Evolutionary conservation across 768 basidiomycete genomes (phyloP).

Genomic region (Cystoderma amianthinum): DNA sequence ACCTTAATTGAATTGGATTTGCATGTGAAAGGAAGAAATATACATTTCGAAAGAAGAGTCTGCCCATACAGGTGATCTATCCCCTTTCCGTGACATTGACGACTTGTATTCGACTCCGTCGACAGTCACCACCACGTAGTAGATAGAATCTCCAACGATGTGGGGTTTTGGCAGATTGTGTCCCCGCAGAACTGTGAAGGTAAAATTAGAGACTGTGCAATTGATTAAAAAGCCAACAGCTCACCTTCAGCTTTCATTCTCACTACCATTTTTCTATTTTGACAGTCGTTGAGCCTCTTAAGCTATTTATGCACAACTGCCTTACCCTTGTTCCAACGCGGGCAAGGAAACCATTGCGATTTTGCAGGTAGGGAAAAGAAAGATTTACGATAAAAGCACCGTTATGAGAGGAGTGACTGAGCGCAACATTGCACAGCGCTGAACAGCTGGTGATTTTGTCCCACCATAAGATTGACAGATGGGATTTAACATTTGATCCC

Average conservation of each 20-base stretch:
- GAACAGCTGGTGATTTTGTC: no score
- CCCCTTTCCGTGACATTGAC: not conserved
- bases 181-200: not conserved
- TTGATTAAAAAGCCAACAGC: not conserved
- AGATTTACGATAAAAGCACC: not conserved
- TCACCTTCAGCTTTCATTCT: not conserved
- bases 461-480: not conserved
- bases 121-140: not conserved
- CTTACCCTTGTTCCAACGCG: not conserved
- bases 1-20: no score
- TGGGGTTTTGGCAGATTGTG: not conserved
- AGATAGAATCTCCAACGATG: not conserved
- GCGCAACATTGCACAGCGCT: not conserved
- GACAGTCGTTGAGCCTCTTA: not conserved
- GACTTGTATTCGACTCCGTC: not conserved
- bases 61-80: not conserved
- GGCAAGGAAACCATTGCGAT: not conserved
- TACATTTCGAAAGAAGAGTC: not conserved
- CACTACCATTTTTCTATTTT: not conserved
- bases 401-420: not conserved
- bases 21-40: no score
- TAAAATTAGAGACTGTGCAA: not conserved
- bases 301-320: not conserved
- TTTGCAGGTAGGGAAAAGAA: not conserved
- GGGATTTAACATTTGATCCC: not conserved